Base-by-base conservation (phyloP, 768 basidiomycete species). In the Ramaria sp. region DNA sequence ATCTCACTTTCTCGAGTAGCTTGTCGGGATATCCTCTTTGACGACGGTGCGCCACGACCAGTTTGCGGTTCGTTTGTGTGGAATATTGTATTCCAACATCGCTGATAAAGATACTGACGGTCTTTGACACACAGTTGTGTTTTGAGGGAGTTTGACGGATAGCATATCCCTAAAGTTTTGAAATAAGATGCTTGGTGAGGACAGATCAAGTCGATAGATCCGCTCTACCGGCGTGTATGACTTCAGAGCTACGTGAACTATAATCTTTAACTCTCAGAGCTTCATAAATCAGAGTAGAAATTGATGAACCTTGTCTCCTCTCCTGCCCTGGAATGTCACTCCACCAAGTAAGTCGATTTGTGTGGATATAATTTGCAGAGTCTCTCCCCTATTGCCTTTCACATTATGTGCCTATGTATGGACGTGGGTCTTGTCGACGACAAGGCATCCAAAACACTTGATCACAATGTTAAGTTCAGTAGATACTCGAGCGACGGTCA, bases 241-340 rank as follows among this genome's bases (percentile, higher is more conserved):
- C 93, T 65, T 96, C 94, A 94, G 68, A n/a, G n/a, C 95, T 96
- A 13, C 94, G 81, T 42, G 90, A 92, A 67, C 92, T 93, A 54
- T 50, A 56, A n/a, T 48, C 7, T 1, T 41, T 42, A 43, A 51
- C 45, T 54, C 59, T 19, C 57, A 51, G 45, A 5, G 33, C 5
- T 34, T 34, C 33, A 39, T 19, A 12, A 45, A n/a, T 19, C 31
- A n/a, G 49, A 41, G 59, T 20, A 53, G 34, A 50, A 42, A 13
- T 50, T 38, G 51, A 63, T 20, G 33, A 64, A 83, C 89, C 91
- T 95, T 20, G 75, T 95, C 68, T 97, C 94, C n/a, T n/a, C n/a
- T n/a, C n/a, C n/a, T 2, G 81, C 81, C 51, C 73, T 74, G 12
- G 66, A 62, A 65, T 88, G 86, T 63, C 94, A 72, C 66, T 97